These are phyloP conservation scores for Ceriops decandra DNA, from an alignment of 345 rosid genomes.

Conservation along the genomic window DNA sequence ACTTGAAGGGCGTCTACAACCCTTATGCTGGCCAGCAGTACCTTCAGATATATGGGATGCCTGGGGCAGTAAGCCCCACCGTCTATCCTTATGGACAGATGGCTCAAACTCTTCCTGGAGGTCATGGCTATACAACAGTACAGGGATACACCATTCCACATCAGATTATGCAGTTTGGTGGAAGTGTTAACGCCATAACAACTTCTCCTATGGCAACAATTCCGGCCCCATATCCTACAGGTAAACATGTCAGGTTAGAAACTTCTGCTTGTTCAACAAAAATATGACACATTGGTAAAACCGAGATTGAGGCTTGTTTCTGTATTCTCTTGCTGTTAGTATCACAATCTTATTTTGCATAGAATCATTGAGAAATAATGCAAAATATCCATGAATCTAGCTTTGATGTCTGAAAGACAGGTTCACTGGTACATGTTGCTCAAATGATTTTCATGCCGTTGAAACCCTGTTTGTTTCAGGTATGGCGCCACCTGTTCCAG, in stretches of 20 bases:
- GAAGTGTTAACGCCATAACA: slow-evolving; percentile 50
- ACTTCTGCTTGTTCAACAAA: background rate
- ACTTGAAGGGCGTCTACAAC: slow-evolving; percentile 57
- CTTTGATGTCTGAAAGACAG: background rate
- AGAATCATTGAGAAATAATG: background rate
- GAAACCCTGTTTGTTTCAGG: slow-evolving; percentile 31
- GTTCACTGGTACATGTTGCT: background rate
- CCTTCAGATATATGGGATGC: slow-evolving; percentile 79
- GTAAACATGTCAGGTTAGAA: slow-evolving; percentile 22
- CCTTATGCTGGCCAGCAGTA: slow-evolving; percentile 75
- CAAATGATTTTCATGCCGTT: background rate
- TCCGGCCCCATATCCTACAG: slow-evolving; percentile 72
- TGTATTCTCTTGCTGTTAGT: background rate
- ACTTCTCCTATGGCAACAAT: slow-evolving; percentile 57
- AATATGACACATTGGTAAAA: too few relatives aligned
- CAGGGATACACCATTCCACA: slow-evolving; percentile 73
- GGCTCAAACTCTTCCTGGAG: slow-evolving; percentile 59
- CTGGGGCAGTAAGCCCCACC: slow-evolving; percentile 56
- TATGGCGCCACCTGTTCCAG: slow-evolving; percentile 48
- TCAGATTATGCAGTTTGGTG: slow-evolving; percentile 66
- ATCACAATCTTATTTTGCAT: background rate
- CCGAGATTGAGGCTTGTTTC: too few relatives aligned
- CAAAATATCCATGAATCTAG: background rate
- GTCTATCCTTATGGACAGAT: slow-evolving; percentile 67
- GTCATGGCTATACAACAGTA: slow-evolving; percentile 61